Conservation (phyloP, 352 stramenopile genomes). For the Globisporangium uncinulatum region DNA sequence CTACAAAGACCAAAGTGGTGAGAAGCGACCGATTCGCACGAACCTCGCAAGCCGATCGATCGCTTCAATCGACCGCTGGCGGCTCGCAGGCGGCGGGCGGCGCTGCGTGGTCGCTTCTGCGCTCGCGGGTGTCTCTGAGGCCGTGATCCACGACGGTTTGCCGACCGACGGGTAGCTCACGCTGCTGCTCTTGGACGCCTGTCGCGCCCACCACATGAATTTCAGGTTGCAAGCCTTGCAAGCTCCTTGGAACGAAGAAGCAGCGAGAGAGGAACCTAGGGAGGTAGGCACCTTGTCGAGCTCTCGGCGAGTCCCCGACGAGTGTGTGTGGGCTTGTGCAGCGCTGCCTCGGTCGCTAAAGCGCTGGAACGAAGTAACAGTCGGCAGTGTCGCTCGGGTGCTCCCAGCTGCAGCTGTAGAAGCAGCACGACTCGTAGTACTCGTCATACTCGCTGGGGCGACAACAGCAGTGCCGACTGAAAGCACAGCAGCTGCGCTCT, state of each 20-base stretch:
- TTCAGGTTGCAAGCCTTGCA: not conserved
- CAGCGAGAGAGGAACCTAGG: too few relatives aligned
- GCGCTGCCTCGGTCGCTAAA: not conserved
- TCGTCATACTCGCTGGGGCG: not conserved
- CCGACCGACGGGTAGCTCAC: conserved; percentile 44
- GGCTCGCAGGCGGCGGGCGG: conserved; percentile 19
- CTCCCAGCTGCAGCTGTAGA: not conserved
- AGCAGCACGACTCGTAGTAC: not conserved
- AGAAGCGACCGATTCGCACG: not conserved
- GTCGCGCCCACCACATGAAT: not conserved
- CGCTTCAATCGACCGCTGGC: conserved; percentile 51
- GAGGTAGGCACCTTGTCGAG: not conserved
- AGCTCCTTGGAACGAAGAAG: not conserved
- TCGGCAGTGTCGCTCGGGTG: not conserved
- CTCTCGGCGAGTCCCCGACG: not conserved
- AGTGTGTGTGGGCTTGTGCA: not conserved
- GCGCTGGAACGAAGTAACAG: not conserved
- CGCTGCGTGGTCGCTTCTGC: conserved; percentile 12
- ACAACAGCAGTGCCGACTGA: not conserved
- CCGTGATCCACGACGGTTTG: conserved; percentile 60
- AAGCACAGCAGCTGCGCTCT: not conserved
- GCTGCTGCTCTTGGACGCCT: conserved; percentile 6
- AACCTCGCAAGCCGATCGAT: conserved; percentile 60
- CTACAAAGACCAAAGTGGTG: not conserved
- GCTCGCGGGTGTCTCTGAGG: conserved; percentile 1